These are phyloP conservation scores for Hermanozyma aechmeae DNA, from an alignment of 805 yeast genomes.

Conservation along the genomic window DNA sequence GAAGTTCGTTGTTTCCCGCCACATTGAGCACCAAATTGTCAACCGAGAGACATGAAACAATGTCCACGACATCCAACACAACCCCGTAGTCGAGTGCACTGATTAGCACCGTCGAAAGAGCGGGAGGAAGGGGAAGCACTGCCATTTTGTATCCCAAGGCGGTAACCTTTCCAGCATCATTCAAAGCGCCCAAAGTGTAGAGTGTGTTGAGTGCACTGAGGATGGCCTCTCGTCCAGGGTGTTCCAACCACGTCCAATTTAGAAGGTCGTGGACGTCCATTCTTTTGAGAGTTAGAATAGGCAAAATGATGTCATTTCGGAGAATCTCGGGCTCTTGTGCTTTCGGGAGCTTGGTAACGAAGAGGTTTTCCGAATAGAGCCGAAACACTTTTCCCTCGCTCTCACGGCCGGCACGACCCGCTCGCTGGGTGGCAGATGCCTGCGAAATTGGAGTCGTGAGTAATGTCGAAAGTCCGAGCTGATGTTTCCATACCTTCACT, in stretches of 20 bases:
- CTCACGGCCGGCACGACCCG: constrained; percentile 99
- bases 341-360: constrained; percentile 41
- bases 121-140: constrained; percentile 85
- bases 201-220: constrained; percentile 70
- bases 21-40: constrained; percentile 82
- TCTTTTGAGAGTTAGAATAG: constrained; percentile 74
- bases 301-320: constrained; percentile 76
- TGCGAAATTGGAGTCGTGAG: constrained; percentile 87
- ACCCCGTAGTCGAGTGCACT: constrained; percentile 55
- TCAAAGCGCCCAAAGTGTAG: constrained; percentile 69
- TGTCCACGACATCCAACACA: constrained; percentile 66
- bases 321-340: constrained; percentile 93
- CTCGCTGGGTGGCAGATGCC: constrained; percentile 90
- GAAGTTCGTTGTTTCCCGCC: constrained; percentile 48
- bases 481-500: constrained; percentile 92
- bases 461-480: constrained; percentile 83
- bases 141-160: constrained; percentile 79
- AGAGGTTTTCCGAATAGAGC: constrained; percentile 69
- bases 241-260: constrained; percentile 88
- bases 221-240: constrained; percentile 75
- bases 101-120: constrained; percentile 75
- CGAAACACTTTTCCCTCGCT: constrained; percentile 79
- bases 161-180: constrained; percentile 70
- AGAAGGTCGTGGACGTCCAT: constrained; percentile 77
- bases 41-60: constrained; percentile 87